These are phyloP conservation scores for Geotrichum fermentans DNA, from an alignment of 1,139 yeast genomes.

Conservation along the genomic window DNA sequence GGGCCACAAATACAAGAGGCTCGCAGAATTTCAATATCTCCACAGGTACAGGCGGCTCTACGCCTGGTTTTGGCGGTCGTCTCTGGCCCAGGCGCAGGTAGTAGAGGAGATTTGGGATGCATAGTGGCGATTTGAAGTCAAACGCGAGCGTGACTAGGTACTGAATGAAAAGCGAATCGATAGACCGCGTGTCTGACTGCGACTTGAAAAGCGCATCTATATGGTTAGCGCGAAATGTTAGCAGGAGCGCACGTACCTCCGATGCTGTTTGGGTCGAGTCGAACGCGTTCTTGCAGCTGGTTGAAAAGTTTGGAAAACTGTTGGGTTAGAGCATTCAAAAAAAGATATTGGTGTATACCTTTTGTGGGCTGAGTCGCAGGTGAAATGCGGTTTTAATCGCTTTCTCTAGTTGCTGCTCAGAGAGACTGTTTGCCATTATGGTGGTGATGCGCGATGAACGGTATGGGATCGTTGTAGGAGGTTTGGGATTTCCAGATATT, in stretches of 20 bases:
- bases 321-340: neutral
- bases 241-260: slow-evolving; percentile 9
- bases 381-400: slow-evolving; percentile 16
- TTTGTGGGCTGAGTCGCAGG: slow-evolving; percentile 14
- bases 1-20: slow-evolving; percentile 16
- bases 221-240: neutral
- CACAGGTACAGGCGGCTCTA: neutral
- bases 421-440: slow-evolving; percentile 1
- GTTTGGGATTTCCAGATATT: neutral
- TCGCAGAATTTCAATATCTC: slow-evolving; percentile 13
- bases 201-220: slow-evolving; percentile 17
- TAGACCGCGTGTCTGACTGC: slow-evolving; percentile 17
- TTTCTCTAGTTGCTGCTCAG: slow-evolving; percentile 16
- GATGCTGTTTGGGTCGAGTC: slow-evolving; percentile 14
- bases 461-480: too few species aligned
- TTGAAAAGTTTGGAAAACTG: slow-evolving; percentile 30
- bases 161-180: slow-evolving; percentile 35
- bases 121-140: slow-evolving; percentile 31
- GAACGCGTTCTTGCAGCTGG: slow-evolving; percentile 34
- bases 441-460: too few species aligned
- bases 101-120: slow-evolving; percentile 25
- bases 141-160: slow-evolving; percentile 31
- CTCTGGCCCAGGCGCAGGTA: slow-evolving; percentile 17
- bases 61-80: slow-evolving; percentile 1
- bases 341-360: neutral